Base-by-base conservation (phyloP, 2,329 filamentous ascomycete genomes). In the Fusarium pseudonygamai region DNA sequence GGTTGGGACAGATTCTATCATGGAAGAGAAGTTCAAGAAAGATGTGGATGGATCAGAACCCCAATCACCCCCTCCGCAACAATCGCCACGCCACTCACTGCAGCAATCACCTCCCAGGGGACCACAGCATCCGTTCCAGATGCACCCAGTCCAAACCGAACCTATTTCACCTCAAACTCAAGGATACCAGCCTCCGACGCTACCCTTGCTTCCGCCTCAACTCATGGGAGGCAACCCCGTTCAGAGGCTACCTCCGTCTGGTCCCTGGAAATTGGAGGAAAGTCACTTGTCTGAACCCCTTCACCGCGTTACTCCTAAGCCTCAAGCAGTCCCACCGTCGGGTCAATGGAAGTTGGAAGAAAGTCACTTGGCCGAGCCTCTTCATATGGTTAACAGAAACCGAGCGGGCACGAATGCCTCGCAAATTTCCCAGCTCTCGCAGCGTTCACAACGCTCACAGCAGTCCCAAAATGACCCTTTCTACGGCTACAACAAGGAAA, bases 261-360 rank as follows among this genome's bases (percentile, higher is more conserved):
- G 84, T 1, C 82, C 82, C 24, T 90, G 88, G 88, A 87, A 85
- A 56, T 78, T 88, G 11, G 84, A 89, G 70, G 87, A 89, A 78
- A 90, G 88, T 15, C 84, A 87, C 65, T 80, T 90, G 40, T 80
- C 84, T 3, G 84, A 87, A 69, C 88, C 88, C 32, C 81, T 89
- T 24, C 80, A 83, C 59, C 64, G 70, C 7, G 76, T 75, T 24
- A 73, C 72, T 32, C 72, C 69, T 18, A 74, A 67, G 26, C 43
- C 83, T 7, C 82, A 83, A 24, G 81, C 78, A 24, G 81, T 85
- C 15, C 82, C 83, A 20, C 83, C 83, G 3, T 78, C 80, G 22
- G 84, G 83, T 0, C 81, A 82, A 24, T 90, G 88, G 87, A 87
- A 85, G 57, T 78, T 87, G 10, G 84, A 89, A 73, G 87, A 89